Base-by-base conservation (phyloP, 1,284 basidiomycete genomes). In the Phellinidium pouzarii region DNA sequence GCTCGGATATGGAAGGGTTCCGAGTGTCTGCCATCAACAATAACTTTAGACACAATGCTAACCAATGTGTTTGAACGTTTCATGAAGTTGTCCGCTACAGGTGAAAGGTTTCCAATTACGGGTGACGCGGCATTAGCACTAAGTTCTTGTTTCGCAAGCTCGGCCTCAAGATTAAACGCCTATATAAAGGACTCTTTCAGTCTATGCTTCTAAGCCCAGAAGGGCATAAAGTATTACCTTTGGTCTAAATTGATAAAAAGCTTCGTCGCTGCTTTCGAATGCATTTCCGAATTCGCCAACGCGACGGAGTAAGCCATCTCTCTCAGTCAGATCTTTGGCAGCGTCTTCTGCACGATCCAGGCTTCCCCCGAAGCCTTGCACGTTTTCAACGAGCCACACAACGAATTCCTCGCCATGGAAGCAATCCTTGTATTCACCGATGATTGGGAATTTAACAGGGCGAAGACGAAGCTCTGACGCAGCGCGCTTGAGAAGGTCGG, bases 351-450 rank as follows among this genome's bases (percentile, higher is more conserved):
- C 89, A 44, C 79, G 75, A 58, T 92, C 88, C 56, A 87, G 71
- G 64, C 77, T 84, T 12, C 82, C 85, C 19, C 78, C 80, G 58
- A 91, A 80, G 8, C 76, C 85, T 56, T 79, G 74, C 3, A 91
- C 77, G 57, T 84, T 81, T 54, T 78, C 76, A 55, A 77, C 78
- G 49, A 92, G 67, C 87, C 87, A 92, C 26, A 74, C 72, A 14
- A 83, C 83, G 58, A 91, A 80, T 57, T 91, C 89, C 40, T 88
- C 86, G 46, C 89, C 89, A 3, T 80, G 82, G 66, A 93, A 93
- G 56, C 87, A 87, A 59, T 90, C 85, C 20, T 83, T 79, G 61
- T 94, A 94, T 66, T 91, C 89, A 23, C 91, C 91, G n/a, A 94
- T 67, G 20, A 94, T 73, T 0, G 91, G 86, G 69, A 90, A 83